These are phyloP conservation scores for Aspergillus aculeatus DNA, from an alignment of 2,329 filamentous ascomycete species.

Conservation along the genomic window DNA sequence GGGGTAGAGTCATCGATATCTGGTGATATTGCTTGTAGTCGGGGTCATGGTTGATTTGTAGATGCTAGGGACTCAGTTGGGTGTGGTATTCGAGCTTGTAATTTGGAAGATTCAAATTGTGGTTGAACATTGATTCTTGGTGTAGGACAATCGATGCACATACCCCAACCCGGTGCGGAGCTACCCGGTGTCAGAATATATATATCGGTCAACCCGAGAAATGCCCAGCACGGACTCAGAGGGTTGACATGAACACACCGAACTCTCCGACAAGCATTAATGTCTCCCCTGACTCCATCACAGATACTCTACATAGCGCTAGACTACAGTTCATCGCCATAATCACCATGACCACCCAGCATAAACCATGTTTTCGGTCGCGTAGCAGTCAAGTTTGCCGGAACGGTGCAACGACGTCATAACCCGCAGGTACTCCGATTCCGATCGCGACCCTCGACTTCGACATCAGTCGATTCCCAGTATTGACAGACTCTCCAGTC, in stretches of 20 bases:
- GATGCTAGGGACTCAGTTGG: not conserved
- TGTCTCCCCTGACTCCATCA: too few relatives aligned
- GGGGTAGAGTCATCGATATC: not conserved
- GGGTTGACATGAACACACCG: too few relatives aligned
- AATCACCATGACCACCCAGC: not conserved
- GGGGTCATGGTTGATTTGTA: not conserved
- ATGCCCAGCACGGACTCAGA: not conserved
- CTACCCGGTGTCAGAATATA: not conserved
- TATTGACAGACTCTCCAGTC: not conserved
- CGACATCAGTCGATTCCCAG: not conserved
- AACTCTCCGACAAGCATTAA: not conserved
- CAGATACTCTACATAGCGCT: not conserved
- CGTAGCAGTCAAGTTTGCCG: not conserved
- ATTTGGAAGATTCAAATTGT: not conserved
- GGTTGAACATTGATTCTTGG: not conserved
- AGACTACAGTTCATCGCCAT: not conserved
- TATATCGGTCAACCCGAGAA: not conserved
- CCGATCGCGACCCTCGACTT: slow-evolving; percentile 13
- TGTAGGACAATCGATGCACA: not conserved
- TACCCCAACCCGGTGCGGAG: not conserved
- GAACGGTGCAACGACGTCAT: slow-evolving; percentile 27
- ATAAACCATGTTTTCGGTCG: not conserved
- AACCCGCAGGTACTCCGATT: slow-evolving; percentile 18
- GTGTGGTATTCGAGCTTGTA: not conserved
- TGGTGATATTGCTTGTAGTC: not conserved